These are phyloP conservation scores for Russula sp. DNA, from an alignment of 768 basidiomycete species.

Conservation along the genomic window DNA sequence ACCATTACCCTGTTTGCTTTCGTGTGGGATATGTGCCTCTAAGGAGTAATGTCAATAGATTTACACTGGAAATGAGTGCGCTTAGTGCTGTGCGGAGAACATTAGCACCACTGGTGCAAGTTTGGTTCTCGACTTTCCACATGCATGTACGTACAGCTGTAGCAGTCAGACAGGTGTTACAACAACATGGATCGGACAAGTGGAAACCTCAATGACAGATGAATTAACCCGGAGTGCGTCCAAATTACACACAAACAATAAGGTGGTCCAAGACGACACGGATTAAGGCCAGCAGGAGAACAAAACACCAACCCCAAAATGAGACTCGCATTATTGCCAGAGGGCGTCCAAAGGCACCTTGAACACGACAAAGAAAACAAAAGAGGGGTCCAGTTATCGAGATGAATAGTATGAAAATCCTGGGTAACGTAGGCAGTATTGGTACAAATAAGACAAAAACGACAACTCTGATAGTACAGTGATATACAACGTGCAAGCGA, in stretches of 20 bases:
- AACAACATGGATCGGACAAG: neutral
- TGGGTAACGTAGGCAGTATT: slow-evolving; percentile 23
- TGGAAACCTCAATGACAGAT: neutral
- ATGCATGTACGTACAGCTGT: neutral
- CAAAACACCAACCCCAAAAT: slow-evolving; percentile 5
- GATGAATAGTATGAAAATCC: slow-evolving; percentile 21
- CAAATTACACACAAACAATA: neutral
- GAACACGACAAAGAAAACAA: neutral
- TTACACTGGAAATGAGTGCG: neutral
- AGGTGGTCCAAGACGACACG: neutral
- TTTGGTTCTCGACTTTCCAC: too few relatives aligned
- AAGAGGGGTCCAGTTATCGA: neutral
- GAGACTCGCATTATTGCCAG: slow-evolving; percentile 18
- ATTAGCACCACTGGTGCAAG: too few relatives aligned
- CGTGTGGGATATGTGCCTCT: too few relatives aligned
- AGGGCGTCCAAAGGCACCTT: slow-evolving; percentile 8
- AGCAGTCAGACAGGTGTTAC: neutral
- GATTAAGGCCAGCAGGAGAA: neutral
- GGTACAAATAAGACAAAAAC: slow-evolving; percentile 20
- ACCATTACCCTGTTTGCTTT: too few relatives aligned
- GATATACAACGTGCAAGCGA: slow-evolving; percentile 20
- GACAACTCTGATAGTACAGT: slow-evolving; percentile 19
- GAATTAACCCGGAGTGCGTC: neutral
- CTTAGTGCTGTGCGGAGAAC: too few relatives aligned
- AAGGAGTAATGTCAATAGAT: neutral